Evolutionary conservation across 192 early-diverging fungal genomes (phyloP).

Genomic region (Backusella liffmaniae): DNA sequence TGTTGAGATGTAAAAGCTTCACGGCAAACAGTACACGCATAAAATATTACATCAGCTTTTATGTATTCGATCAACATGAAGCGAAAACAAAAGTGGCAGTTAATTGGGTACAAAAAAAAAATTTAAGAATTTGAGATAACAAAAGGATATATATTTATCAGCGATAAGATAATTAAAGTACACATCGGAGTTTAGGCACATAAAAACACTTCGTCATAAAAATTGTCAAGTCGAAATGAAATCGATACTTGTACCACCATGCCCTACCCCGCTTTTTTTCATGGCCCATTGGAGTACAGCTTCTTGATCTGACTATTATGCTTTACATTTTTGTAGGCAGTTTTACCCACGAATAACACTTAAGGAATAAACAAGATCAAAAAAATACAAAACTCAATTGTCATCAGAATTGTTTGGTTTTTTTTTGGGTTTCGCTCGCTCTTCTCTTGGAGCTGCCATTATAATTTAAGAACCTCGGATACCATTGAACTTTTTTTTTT

Average conservation of each 20-base stretch:
- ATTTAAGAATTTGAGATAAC: constrained; percentile 8
- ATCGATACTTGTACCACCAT: neutral
- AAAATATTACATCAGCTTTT: neutral
- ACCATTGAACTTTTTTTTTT: neutral
- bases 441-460: neutral
- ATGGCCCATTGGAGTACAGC: constrained; percentile 6
- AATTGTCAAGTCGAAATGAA: constrained; percentile 7
- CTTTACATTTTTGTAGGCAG: neutral
- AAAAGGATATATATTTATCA: constrained; percentile 8
- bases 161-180: neutral
- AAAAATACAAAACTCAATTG: neutral
- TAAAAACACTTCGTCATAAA: constrained; percentile 11
- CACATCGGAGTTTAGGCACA: neutral
- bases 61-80: neutral
- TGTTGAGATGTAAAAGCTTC: neutral
- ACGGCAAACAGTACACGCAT: neutral
- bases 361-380: neutral
- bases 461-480: neutral
- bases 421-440: neutral
- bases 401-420: constrained; percentile 1
- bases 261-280: constrained; percentile 15
- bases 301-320: constrained; percentile 4
- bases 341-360: constrained; percentile 5
- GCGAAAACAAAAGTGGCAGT: neutral
- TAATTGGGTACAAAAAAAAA: constrained; percentile 3